Conservation (phyloP, 345 rosid genomes). For the Gossypium stocksii region DNA sequence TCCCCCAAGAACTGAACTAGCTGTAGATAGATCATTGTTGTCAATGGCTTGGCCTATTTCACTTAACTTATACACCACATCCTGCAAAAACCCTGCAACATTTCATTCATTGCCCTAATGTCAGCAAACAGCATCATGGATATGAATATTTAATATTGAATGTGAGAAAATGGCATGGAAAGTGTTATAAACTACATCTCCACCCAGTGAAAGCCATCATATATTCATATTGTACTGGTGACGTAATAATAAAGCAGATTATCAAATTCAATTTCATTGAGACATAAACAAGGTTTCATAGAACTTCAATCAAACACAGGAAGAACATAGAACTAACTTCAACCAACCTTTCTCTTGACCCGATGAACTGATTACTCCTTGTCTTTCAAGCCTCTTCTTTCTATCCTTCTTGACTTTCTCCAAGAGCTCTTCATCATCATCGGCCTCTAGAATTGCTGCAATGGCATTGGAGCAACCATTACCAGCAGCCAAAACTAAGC, state of each 20-base stretch:
- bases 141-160: neutral
- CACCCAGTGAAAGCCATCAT: neutral
- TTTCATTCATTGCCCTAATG: conserved; percentile 8
- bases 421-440: conserved; percentile 81
- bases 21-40: conserved; percentile 61
- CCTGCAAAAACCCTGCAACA: conserved; percentile 78
- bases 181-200: neutral
- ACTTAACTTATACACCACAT: conserved; percentile 81
- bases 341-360: conserved; percentile 62
- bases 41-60: conserved; percentile 91
- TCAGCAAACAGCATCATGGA: neutral
- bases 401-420: conserved; percentile 84
- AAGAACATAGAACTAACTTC: neutral
- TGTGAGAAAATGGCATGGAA: neutral
- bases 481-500: conserved; percentile 36
- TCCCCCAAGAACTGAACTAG: conserved; percentile 70
- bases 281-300: neutral
- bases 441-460: conserved; percentile 90
- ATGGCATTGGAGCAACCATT: conserved; percentile 34
- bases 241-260: too few relatives aligned
- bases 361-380: conserved; percentile 65
- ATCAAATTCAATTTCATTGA: neutral
- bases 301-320: neutral
- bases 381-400: conserved; percentile 84
- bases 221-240: neutral